Percentiles rank a stretch among this genome's conserved stretches.
phyloP scores from a whole-genome alignment of 352 stramenopile genomes.

The Phytophthora fragariae region DNA sequence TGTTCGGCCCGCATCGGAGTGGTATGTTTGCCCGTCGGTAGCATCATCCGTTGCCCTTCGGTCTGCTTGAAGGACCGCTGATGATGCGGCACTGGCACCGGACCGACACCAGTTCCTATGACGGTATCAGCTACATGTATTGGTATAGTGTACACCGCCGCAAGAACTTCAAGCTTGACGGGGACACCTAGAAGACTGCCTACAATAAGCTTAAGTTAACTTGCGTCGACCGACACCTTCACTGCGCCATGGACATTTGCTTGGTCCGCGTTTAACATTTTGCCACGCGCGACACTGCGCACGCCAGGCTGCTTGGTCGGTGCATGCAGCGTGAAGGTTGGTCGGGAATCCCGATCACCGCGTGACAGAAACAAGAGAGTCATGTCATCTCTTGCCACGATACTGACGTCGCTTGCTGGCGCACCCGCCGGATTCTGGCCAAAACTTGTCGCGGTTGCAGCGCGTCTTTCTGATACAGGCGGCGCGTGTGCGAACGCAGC shows the following conservation, averaged over 20 bases:
- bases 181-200: background rate
- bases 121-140: background rate
- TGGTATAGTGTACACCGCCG: background rate
- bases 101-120: too few species aligned
- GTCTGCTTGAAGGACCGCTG: slow-evolving; percentile 24
- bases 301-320: slow-evolving; percentile 24
- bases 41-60: background rate
- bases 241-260: background rate
- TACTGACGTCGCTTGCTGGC: slow-evolving; percentile 20
- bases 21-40: slow-evolving; percentile 16
- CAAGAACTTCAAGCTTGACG: slow-evolving; percentile 14
- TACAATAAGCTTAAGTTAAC: background rate
- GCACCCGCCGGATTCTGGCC: slow-evolving; percentile 22
- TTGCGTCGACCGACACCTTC: background rate
- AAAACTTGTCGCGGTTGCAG: slow-evolving; percentile 17
- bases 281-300: slow-evolving; percentile 12
- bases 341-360: slow-evolving; percentile 22
- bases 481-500: background rate
- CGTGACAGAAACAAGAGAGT: slow-evolving; percentile 24
- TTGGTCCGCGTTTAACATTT: slow-evolving; percentile 19
- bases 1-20: slow-evolving; percentile 24
- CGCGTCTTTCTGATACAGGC: slow-evolving; percentile 14
- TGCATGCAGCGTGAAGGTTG: background rate
- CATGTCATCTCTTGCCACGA: slow-evolving; percentile 11
- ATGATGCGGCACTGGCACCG: slow-evolving; percentile 9